Evolutionary conservation across 306 rosid species (phyloP), one percentile per base, ranked within the genome.

Genomic region (Arachis hypogaea): DNA sequence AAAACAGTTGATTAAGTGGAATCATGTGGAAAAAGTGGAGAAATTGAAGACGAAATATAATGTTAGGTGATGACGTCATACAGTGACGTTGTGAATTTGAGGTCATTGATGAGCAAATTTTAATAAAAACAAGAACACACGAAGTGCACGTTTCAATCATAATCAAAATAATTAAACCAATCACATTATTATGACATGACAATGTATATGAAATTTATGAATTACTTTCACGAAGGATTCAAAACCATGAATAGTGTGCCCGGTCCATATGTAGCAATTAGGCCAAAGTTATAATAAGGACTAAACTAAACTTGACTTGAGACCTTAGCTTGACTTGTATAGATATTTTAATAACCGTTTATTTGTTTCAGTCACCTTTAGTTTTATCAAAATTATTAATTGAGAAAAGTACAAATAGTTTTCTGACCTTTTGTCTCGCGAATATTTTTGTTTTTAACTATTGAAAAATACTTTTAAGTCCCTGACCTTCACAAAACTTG

Each of bases 11-110:
- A 36, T 64, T 64, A 64, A 74, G 40, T 55, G 42, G 52, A 49
- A 67, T 47, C 68, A 36, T 46, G 80, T 66, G 60, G 59, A 45
- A 66, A 9, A 75, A 56, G 43, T 4, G 1, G 30, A 60, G 7
- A 63, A 41, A 36, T 11, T 11, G 42, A 74, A 74, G 63, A 73
- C 51, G 5, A 45, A 12, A 46, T 36, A 4, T 30, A 22, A 33
- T 36, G 14, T 11, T 8, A 3, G n/a, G 30, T 75, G 79, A 67
- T 44, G 68, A 33, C 3, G 68, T 14, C 3, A 45, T 44, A 3
- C 22, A 12, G 30, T 36, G 29, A 76, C 43, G 62, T 33, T 18
- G 38, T 7, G 14, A 66, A 66, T 33, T 44, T 44, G 16, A 14
- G 41, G 60, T 65, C 52, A 36, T 0, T 16, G 5, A 44, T 45